Conservation (phyloP, 2,329 filamentous ascomycete genomes). For the Penicillium sp. region DNA sequence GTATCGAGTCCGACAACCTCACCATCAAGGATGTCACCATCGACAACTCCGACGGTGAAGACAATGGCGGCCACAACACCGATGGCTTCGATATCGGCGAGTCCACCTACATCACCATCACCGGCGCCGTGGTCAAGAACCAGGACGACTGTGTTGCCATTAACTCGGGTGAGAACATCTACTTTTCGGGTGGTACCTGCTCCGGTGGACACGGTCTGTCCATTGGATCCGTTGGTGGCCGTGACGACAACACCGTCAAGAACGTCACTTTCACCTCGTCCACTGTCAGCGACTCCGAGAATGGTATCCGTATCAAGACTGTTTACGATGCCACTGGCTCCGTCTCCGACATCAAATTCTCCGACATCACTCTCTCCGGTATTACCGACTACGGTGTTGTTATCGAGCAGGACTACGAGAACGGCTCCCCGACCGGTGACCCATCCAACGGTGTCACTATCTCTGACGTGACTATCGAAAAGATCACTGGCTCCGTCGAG, state of each 20-base stretch:
- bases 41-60: conserved; percentile 59
- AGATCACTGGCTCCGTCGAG: conserved; percentile 38
- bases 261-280: conserved; percentile 41
- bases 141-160: conserved; percentile 63
- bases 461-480: conserved; percentile 38
- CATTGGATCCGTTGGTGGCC: conserved; percentile 61
- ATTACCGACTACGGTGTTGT: conserved; percentile 54
- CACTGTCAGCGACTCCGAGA: conserved; percentile 4
- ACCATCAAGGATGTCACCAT: conserved; percentile 56
- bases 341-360: conserved; percentile 55
- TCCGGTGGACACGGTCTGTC: conserved; percentile 50
- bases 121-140: conserved; percentile 55
- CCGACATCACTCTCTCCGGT: conserved; percentile 51
- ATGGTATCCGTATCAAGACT: conserved; percentile 48
- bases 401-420: conserved; percentile 61
- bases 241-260: conserved; percentile 55
- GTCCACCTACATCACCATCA: conserved; percentile 52
- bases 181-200: conserved; percentile 32
- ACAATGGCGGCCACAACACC: conserved; percentile 52
- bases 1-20: conserved; percentile 51
- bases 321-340: conserved; percentile 54
- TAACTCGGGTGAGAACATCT: conserved; percentile 53
- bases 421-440: conserved; percentile 44
- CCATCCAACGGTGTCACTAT: conserved; percentile 44
- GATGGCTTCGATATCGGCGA: conserved; percentile 46